Conservation (phyloP, 768 basidiomycete species). For the Boletus barrowsii region DNA sequence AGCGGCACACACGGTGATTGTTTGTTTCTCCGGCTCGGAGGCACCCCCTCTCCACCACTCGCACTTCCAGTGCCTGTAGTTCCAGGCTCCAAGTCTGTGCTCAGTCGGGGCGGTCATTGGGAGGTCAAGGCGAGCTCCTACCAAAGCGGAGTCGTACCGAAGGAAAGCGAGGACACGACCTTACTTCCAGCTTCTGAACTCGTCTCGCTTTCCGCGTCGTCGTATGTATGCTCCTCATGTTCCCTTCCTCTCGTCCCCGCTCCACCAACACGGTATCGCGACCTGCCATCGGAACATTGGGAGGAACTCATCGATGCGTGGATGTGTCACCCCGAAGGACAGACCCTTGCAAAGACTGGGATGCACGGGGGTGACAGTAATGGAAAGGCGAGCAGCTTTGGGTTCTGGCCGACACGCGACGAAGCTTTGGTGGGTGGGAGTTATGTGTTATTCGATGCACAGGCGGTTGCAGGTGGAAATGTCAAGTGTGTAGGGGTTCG, state of each 20-base stretch:
- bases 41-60: slow-evolving; percentile 55
- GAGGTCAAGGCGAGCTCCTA: slow-evolving; percentile 61
- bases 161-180: slow-evolving; percentile 31
- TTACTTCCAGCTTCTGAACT: slow-evolving; percentile 75
- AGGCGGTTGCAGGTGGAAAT: slow-evolving; percentile 43
- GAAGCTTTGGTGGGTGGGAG: slow-evolving; percentile 88
- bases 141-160: slow-evolving; percentile 23
- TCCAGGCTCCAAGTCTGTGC: slow-evolving; percentile 61
- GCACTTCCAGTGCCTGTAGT: slow-evolving; percentile 52
- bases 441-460: slow-evolving; percentile 76
- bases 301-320: slow-evolving; percentile 95
- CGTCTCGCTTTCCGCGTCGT: slow-evolving; percentile 47
- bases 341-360: slow-evolving; percentile 62
- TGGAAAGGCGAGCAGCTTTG: slow-evolving; percentile 36
- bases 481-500: slow-evolving; percentile 15
- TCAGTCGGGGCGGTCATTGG: slow-evolving; percentile 54
- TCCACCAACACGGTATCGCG: slow-evolving; percentile 60
- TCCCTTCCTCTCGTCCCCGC: slow-evolving; percentile 65
- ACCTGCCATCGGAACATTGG: slow-evolving; percentile 96
- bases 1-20: slow-evolving; percentile 46
- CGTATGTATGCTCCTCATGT: slow-evolving; percentile 78
- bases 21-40: slow-evolving; percentile 60
- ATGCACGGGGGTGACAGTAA: slow-evolving; percentile 16
- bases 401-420: slow-evolving; percentile 74
- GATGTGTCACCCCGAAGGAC: slow-evolving; percentile 91